Evolutionary conservation across 2,329 filamentous ascomycete species (phyloP).

Genomic region (Cyphellophora europaea): DNA sequence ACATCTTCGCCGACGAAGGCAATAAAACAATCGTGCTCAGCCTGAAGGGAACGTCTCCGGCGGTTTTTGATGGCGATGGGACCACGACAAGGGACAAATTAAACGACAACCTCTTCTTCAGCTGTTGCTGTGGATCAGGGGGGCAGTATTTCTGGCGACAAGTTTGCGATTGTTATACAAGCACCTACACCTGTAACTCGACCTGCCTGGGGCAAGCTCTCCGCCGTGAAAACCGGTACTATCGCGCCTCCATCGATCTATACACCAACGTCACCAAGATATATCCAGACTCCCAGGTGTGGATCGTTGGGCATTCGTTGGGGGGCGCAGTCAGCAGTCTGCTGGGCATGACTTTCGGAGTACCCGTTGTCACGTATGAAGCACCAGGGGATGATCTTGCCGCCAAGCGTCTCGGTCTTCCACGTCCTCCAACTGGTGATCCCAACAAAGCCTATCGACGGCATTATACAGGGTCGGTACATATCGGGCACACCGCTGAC

Average conservation of each 20-base stretch:
- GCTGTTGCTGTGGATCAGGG: constrained; percentile 92
- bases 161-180: constrained; percentile 85
- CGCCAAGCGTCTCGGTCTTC: constrained; percentile 73
- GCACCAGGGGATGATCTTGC: constrained; percentile 86
- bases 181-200: constrained; percentile 82
- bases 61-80: constrained; percentile 91
- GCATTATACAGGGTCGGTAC: constrained; percentile 66
- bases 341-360: constrained; percentile 79
- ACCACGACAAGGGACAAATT: constrained; percentile 96
- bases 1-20: constrained; percentile 78
- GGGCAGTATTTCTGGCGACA: constrained; percentile 83
- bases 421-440: constrained; percentile 69
- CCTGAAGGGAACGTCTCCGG: constrained; percentile 80
- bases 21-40: constrained; percentile 87
- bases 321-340: constrained; percentile 85
- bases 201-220: constrained; percentile 74
- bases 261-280: constrained; percentile 86
- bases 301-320: constrained; percentile 86
- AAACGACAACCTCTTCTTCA: constrained; percentile 97
- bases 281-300: constrained; percentile 76
- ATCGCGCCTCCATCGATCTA: constrained; percentile 76
- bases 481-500: constrained; percentile 93
- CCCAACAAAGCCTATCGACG: constrained; percentile 62
- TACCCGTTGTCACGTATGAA: constrained; percentile 87
- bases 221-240: constrained; percentile 79